phyloP scores from a whole-genome alignment of 2,329 filamentous ascomycete species.

The Erysiphe pulchra region DNA sequence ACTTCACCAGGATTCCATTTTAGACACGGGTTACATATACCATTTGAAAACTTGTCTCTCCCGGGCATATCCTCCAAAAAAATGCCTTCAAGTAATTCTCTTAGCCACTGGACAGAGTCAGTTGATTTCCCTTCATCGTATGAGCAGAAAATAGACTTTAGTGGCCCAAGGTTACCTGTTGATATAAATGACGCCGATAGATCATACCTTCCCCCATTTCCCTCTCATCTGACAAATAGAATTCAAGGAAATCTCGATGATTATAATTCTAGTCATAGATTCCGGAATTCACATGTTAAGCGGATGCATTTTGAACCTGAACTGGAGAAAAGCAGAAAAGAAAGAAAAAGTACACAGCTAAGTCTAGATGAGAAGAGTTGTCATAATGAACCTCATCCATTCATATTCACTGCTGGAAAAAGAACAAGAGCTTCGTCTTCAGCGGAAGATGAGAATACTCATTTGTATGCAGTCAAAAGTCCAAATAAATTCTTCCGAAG shows the following conservation, averaged over 20 bases:
- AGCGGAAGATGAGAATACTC: conserved; percentile 23
- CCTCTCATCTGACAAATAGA: background rate
- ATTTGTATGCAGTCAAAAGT: conserved; percentile 13
- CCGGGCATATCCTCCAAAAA: conserved; percentile 9
- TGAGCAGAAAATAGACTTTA: conserved; percentile 2
- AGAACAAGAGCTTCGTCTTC: conserved; percentile 38
- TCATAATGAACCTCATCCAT: conserved; percentile 10
- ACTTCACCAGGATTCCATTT: conserved; percentile 13
- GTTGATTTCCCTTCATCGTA: conserved; percentile 2
- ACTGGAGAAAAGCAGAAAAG: conserved; percentile 23
- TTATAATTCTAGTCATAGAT: conserved; percentile 15
- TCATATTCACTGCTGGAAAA: conserved; percentile 20
- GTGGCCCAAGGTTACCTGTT: conserved; percentile 11
- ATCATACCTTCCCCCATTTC: background rate
- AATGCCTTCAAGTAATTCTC: conserved; percentile 10
- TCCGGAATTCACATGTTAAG: conserved; percentile 36
- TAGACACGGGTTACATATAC: conserved; percentile 10
- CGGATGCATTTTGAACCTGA: conserved; percentile 17
- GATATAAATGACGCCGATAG: conserved; percentile 11
- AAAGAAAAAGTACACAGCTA: conserved; percentile 23
- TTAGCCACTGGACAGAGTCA: conserved; percentile 11
- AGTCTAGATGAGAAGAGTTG: conserved; percentile 25
- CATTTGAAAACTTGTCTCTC: conserved; percentile 14
- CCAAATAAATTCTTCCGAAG: conserved; percentile 13
- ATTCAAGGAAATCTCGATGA: background rate